phyloP scores from a whole-genome alignment of 2,329 filamentous ascomycete genomes.

The Cryphonectria nitschkei region DNA sequence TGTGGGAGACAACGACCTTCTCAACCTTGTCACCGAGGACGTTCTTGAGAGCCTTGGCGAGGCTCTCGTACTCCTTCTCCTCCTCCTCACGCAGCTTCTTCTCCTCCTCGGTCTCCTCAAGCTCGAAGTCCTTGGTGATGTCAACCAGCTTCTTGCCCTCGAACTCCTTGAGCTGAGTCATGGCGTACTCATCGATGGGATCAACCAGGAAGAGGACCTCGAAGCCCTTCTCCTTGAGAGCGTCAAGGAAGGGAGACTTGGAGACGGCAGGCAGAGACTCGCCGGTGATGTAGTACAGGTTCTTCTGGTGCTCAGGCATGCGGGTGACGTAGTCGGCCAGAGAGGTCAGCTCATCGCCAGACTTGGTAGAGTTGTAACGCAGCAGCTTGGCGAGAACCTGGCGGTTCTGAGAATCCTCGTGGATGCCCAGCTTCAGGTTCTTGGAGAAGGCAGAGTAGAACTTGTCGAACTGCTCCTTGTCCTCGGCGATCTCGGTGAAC shows the following conservation, averaged over 20 bases:
- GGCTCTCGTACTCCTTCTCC: conserved; percentile 96
- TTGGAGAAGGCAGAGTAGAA: conserved; percentile 99
- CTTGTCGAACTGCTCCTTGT: conserved; percentile 99
- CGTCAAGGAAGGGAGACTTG: conserved; percentile 98
- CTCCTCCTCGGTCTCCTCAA: conserved; percentile 99
- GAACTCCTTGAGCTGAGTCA: conserved; percentile 99
- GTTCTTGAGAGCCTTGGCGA: conserved; percentile 98
- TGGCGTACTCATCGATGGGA: conserved; percentile 99
- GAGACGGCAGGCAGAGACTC: conserved; percentile 98
- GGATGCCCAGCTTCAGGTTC: conserved; percentile 99
- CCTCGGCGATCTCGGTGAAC: conserved; percentile 98
- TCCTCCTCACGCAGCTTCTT: conserved; percentile 93
- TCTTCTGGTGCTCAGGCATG: conserved; percentile 99
- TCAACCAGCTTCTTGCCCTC: conserved; percentile 99
- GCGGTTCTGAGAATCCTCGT: conserved; percentile 99
- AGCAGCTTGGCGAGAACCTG: conserved; percentile 92
- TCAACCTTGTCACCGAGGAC: conserved; percentile 99
- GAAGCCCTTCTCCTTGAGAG: conserved; percentile 98
- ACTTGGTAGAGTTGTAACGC: conserved; percentile 99
- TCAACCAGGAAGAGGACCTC: conserved; percentile 99
- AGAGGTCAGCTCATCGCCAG: conserved; percentile 92
- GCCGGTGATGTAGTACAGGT: conserved; percentile 99
- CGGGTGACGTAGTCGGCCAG: conserved; percentile 97
- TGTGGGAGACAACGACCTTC: conserved; percentile 99
- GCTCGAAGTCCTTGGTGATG: conserved; percentile 99